phyloP scores from a whole-genome alignment of 1,284 basidiomycete species.

The Sporisorium reilianum region DNA sequence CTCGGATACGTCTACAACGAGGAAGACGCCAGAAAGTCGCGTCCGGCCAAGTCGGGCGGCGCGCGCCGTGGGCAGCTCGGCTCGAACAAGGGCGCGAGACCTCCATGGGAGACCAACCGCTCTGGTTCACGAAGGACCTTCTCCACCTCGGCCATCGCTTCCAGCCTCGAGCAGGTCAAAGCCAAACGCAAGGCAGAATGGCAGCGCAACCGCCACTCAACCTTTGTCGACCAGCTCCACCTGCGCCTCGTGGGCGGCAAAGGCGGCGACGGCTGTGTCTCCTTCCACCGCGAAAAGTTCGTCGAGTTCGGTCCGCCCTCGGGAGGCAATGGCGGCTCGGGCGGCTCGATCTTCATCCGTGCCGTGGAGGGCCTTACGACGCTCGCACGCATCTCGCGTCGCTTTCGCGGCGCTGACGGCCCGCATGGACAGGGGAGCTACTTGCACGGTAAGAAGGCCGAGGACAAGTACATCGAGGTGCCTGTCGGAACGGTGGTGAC shows the following conservation, averaged over 20 bases:
- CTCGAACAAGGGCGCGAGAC: background rate
- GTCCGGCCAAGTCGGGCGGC: background rate
- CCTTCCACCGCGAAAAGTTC: slow-evolving; percentile 68
- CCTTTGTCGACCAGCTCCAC: slow-evolving; percentile 63
- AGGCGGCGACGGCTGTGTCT: slow-evolving; percentile 68
- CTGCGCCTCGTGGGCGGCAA: slow-evolving; percentile 58
- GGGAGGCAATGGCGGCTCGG: slow-evolving; percentile 65
- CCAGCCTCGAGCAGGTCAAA: slow-evolving; percentile 23
- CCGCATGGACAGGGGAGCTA: slow-evolving; percentile 65
- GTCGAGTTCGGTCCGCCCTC: slow-evolving; percentile 67
- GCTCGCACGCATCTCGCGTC: slow-evolving; percentile 57
- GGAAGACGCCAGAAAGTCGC: background rate
- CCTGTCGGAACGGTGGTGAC: slow-evolving; percentile 67
- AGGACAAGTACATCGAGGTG: slow-evolving; percentile 60
- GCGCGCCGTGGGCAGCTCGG: background rate
- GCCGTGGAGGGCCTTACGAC: slow-evolving; percentile 55
- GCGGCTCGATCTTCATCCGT: slow-evolving; percentile 62
- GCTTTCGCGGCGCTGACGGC: slow-evolving; percentile 57
- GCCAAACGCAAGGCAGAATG: slow-evolving; percentile 58
- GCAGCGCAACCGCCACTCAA: slow-evolving; percentile 53
- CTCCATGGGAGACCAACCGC: slow-evolving; percentile 12
- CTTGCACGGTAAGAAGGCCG: slow-evolving; percentile 57
- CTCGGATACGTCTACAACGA: background rate
- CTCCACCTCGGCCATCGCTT: slow-evolving; percentile 14
- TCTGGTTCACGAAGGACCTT: slow-evolving; percentile 4